phyloP scores from a whole-genome alignment of 768 basidiomycete species.

The Macrolepiota dolichaula region DNA sequence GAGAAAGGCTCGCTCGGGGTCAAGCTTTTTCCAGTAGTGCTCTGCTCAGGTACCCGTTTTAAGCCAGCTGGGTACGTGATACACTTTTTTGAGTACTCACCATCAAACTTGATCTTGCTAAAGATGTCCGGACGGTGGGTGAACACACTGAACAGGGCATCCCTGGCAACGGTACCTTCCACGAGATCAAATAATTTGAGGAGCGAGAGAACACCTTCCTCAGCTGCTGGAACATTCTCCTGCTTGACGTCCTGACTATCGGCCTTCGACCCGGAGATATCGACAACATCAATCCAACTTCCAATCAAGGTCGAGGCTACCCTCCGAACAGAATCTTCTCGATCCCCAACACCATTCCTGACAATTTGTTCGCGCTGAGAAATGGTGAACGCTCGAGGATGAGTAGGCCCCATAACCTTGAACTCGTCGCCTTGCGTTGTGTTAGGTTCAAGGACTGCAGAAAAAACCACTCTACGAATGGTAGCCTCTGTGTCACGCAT shows the following conservation, averaged over 20 bases:
- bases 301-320: constrained; percentile 73
- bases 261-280: constrained; percentile 22
- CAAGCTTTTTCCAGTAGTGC: constrained; percentile 64
- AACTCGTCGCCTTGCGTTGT: constrained; percentile 17
- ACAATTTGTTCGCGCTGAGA: constrained; percentile 76
- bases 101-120: constrained; percentile 64
- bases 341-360: constrained; percentile 80
- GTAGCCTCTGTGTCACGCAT: constrained; percentile 76
- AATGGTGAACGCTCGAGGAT: constrained; percentile 65
- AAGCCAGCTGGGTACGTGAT: neutral
- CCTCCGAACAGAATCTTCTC: constrained; percentile 67
- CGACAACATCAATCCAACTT: constrained; percentile 69
- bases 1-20: constrained; percentile 76
- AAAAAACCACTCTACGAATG: constrained; percentile 74
- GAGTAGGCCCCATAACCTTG: constrained; percentile 45
- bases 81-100: constrained; percentile 33
- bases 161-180: constrained; percentile 61
- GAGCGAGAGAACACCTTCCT: constrained; percentile 43
- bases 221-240: constrained; percentile 15
- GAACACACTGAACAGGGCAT: constrained; percentile 74
- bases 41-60: constrained; percentile 37
- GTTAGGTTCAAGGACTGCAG: constrained; percentile 48
- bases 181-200: constrained; percentile 58
- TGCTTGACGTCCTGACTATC: constrained; percentile 24
- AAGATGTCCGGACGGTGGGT: constrained; percentile 61